Conservation (phyloP, 352 stramenopile species). For the Phytopythium kandeliae region DNA sequence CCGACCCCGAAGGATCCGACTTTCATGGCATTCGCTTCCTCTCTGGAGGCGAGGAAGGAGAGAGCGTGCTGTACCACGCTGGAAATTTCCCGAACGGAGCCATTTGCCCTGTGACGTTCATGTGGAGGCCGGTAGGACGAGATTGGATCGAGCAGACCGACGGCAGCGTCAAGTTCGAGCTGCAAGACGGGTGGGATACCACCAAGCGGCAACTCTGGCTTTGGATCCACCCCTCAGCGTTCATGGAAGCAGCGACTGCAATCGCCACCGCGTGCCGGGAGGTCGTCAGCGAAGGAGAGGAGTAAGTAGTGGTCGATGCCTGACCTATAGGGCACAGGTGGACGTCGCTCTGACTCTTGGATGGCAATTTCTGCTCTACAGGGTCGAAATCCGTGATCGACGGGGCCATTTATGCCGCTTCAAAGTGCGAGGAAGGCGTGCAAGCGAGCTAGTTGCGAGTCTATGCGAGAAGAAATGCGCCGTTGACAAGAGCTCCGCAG, state of each 20-base stretch:
- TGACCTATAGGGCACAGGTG: background rate
- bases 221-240: slow-evolving; percentile 72
- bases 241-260: slow-evolving; percentile 60
- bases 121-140: slow-evolving; percentile 50
- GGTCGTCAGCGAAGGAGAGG: slow-evolving; percentile 31
- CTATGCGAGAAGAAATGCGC: slow-evolving; percentile 10
- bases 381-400: slow-evolving; percentile 62
- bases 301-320: slow-evolving; percentile 2
- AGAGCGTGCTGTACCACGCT: slow-evolving; percentile 45
- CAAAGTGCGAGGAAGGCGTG: slow-evolving; percentile 51
- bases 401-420: slow-evolving; percentile 58
- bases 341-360: background rate
- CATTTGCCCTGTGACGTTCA: slow-evolving; percentile 67
- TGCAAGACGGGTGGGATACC: slow-evolving; percentile 32
- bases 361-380: slow-evolving; percentile 1
- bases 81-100: slow-evolving; percentile 49
- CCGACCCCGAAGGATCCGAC: slow-evolving; percentile 53
- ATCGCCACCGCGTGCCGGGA: slow-evolving; percentile 49
- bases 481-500: background rate
- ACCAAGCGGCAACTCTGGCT: slow-evolving; percentile 72
- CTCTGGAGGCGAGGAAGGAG: slow-evolving; percentile 41
- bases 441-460: slow-evolving; percentile 26
- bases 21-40: slow-evolving; percentile 57
- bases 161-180: slow-evolving; percentile 14
- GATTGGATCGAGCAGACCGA: slow-evolving; percentile 16